Evolutionary conservation across 352 stramenopile genomes (phyloP).

Genomic region (Phytopythium boreale): DNA sequence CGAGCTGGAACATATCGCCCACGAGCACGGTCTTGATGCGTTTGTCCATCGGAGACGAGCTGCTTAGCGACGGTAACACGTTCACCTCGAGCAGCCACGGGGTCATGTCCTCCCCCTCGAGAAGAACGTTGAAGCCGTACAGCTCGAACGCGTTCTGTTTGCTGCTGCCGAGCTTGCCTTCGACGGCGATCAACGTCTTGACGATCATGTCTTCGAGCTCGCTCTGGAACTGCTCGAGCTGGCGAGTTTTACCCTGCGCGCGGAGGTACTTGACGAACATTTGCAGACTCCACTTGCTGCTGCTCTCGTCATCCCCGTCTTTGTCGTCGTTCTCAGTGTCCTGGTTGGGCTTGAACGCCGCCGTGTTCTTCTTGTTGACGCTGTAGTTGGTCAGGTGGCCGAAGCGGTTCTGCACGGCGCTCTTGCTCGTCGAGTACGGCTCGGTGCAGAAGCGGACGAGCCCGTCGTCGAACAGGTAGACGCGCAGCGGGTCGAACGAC

Average conservation of each 20-base stretch:
- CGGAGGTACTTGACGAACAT: conserved; percentile 49
- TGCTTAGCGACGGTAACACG: conserved; percentile 86
- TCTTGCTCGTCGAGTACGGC: conserved; percentile 65
- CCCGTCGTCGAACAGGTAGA: conserved; percentile 86
- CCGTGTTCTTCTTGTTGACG: conserved; percentile 89
- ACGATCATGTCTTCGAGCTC: conserved; percentile 81
- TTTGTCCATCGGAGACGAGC: conserved; percentile 83
- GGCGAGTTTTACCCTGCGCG: conserved; percentile 30
- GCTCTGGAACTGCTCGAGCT: conserved; percentile 33
- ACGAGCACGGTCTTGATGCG: conserved; percentile 88
- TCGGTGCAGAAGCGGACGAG: conserved; percentile 87
- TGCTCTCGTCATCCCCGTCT: conserved; percentile 19
- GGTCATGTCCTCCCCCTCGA: conserved; percentile 68
- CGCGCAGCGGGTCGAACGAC: conserved; percentile 77
- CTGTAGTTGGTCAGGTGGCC: conserved; percentile 92
- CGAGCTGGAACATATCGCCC: conserved; percentile 84
- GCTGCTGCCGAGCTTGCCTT: conserved; percentile 50
- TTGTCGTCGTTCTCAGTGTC: conserved; percentile 36
- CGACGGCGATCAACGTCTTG: conserved; percentile 88
- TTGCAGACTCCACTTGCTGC: conserved; percentile 84
- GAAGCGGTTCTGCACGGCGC: conserved; percentile 76
- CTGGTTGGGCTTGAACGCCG: conserved; percentile 69
- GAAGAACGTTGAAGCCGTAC: conserved; percentile 87
- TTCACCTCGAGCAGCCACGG: conserved; percentile 92
- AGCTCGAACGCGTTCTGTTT: conserved; percentile 76